Evolutionary conservation across 2,329 filamentous ascomycete genomes (phyloP), one percentile per base, ranked within the genome.

Genomic region (Rhexocercosporidium sp.): DNA sequence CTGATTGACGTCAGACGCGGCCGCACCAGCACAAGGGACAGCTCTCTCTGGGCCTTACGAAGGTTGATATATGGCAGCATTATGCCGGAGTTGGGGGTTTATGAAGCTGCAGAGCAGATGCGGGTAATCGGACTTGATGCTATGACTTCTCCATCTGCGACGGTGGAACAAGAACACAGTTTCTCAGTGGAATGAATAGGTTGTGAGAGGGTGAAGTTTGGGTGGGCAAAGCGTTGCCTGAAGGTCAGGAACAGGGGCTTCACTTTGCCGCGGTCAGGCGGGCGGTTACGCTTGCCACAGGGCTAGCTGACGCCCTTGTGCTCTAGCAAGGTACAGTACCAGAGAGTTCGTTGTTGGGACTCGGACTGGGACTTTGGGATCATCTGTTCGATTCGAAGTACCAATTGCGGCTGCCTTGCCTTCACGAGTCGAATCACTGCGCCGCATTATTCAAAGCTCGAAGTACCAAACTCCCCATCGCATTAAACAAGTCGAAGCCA

Each of bases 21-120:
- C 65, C 62, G 62, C 62, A 65, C 46, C 53, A 62, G 46, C 37
- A 41, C 14, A 41, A 41, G 34, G 18, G 37, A 63, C 34, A 41
- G 20, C 25, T 44, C 22, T 29, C 44, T 53, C n/a, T 53, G 37
- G 62, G 22, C 27, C 84, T 73, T 81, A 90, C 88, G 84, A 70
- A 80, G 77, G 75, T 90, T 84, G 76, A 91, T 87, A 74, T 86
- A 89, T 64, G 89, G 88, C 70, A 91, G 78, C 89, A 91, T 90
- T 27, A 49, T 72, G 65, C 16, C n/a, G 16, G 8, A 14, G 47
- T 44, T 62, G 56, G 14, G 56, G 27, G 25, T 34, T n/a, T 12
- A 14, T n/a, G 44, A 39, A 62, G 59, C 59, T 51, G 22, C 20
- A 53, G 59, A 27, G 29, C 22, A 62, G 44, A 62, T 59, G 25